phyloP scores from a whole-genome alignment of 805 yeast genomes.

The Nakazawaea siamensis region DNA sequence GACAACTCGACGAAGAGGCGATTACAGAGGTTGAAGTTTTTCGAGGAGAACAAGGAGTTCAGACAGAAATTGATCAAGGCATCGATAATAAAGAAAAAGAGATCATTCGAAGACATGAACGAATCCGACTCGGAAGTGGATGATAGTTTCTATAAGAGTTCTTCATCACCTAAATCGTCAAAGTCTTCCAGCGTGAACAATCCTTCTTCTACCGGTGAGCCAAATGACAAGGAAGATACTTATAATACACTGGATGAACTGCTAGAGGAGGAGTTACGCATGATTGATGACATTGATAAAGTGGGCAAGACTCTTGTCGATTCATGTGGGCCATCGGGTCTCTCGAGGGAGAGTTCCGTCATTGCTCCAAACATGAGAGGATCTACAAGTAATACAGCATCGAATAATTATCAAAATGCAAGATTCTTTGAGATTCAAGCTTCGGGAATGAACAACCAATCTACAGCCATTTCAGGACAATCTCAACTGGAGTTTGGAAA shows the following conservation, averaged over 20 bases:
- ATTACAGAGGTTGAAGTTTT: constrained; percentile 18
- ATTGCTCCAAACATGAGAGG: neutral
- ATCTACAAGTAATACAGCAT: neutral
- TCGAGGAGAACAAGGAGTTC: constrained; percentile 24
- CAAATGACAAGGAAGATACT: neutral
- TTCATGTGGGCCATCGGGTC: neutral
- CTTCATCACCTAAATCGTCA: constrained; percentile 6
- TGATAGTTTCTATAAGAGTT: constrained; percentile 7
- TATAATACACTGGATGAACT: neutral
- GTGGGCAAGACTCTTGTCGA: neutral
- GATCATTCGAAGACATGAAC: constrained; percentile 10
- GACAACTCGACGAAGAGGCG: constrained; percentile 18
- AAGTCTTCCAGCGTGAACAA: neutral
- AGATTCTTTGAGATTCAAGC: constrained; percentile 51
- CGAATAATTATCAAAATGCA: constrained; percentile 3
- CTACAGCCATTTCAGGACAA: constrained; percentile 21
- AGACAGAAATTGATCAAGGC: constrained; percentile 21
- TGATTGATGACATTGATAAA: neutral
- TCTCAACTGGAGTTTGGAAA: constrained; percentile 18
- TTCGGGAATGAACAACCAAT: constrained; percentile 40
- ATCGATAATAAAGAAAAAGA: constrained; percentile 12
- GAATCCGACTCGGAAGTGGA: constrained; percentile 6
- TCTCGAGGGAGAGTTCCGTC: neutral
- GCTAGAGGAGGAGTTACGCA: neutral
- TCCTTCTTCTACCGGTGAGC: neutral